Evolutionary conservation across 257 asterid genomes (phyloP).

Genomic region (Marsdenia floribunda): DNA sequence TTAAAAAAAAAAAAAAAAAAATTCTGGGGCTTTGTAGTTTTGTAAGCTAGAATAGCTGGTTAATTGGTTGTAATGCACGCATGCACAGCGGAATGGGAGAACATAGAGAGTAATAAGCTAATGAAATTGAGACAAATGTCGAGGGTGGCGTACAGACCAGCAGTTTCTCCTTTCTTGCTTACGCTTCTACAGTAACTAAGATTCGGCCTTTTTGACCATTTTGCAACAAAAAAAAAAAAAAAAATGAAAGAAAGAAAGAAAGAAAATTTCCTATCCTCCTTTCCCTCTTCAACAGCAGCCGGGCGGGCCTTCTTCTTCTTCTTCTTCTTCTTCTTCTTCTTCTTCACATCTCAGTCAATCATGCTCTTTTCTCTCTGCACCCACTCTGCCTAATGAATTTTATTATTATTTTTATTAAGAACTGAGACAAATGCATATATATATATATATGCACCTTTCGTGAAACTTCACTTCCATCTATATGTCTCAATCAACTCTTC

Average conservation of each 20-base stretch:
- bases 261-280: no score
- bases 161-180: slow-evolving; percentile 14
- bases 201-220: slow-evolving; percentile 26
- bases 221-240: not conserved
- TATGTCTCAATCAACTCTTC: not conserved
- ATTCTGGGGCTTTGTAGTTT: no score
- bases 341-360: not conserved
- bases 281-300: no score
- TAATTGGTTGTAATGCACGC: not conserved
- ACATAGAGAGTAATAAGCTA: slow-evolving; percentile 11
- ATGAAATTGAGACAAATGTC: slow-evolving; percentile 27
- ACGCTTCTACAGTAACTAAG: slow-evolving; percentile 32
- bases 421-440: not conserved
- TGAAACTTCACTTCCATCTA: not conserved
- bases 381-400: no score
- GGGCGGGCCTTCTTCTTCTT: not conserved
- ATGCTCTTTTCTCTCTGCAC: not conserved
- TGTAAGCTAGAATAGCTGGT: not conserved
- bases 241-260: no score
- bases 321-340: no score
- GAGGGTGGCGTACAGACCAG: slow-evolving; percentile 14
- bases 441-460: not conserved
- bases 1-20: no score
- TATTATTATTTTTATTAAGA: not conserved
- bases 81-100: slow-evolving; percentile 6